Evolutionary conservation across 1,284 basidiomycete species (phyloP).

Genomic region (Grifola frondosa): DNA sequence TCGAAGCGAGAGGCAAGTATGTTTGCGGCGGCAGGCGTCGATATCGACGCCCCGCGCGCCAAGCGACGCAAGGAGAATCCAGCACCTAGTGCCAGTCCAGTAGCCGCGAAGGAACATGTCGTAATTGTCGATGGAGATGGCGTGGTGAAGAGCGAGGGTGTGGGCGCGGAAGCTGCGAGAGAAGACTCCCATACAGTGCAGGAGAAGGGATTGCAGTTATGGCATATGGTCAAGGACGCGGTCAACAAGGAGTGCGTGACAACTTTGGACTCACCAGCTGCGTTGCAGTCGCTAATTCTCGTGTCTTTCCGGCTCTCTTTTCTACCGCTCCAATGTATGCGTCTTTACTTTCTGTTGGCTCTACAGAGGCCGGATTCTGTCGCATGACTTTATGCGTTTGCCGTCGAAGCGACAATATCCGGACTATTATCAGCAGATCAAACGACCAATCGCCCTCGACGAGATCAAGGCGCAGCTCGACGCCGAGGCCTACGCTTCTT

Average conservation of each 20-base stretch:
- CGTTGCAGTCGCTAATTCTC: conserved; percentile 13
- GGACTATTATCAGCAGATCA: conserved; percentile 87
- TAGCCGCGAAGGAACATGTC: conserved; percentile 20
- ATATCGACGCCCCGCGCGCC: conserved; percentile 58
- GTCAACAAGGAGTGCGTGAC: conserved; percentile 79
- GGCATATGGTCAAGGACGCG: conserved; percentile 75
- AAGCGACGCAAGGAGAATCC: conserved; percentile 67
- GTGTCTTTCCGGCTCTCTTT: conserved; percentile 17
- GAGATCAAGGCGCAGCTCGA: conserved; percentile 84
- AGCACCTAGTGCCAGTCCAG: conserved; percentile 27
- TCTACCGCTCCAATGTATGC: conserved; percentile 14
- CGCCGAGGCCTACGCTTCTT: conserved; percentile 57
- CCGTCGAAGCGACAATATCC: conserved; percentile 80
- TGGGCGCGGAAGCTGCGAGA: conserved; percentile 24
- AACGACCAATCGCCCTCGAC: conserved; percentile 79
- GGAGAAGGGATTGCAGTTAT: conserved; percentile 64
- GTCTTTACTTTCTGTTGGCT: conserved; percentile 4
- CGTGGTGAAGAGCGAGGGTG: conserved; percentile 23
- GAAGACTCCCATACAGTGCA: conserved; percentile 45
- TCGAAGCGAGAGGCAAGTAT: conserved; percentile 65
- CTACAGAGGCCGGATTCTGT: conserved; percentile 62
- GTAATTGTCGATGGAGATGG: conserved; percentile 23
- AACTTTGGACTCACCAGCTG: conserved; percentile 30
- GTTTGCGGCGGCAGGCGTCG: conserved; percentile 45
- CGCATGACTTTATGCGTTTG: conserved; percentile 73